Conservation (phyloP, 495 filamentous ascomycete genomes). For the Achaetomiella virescens region DNA sequence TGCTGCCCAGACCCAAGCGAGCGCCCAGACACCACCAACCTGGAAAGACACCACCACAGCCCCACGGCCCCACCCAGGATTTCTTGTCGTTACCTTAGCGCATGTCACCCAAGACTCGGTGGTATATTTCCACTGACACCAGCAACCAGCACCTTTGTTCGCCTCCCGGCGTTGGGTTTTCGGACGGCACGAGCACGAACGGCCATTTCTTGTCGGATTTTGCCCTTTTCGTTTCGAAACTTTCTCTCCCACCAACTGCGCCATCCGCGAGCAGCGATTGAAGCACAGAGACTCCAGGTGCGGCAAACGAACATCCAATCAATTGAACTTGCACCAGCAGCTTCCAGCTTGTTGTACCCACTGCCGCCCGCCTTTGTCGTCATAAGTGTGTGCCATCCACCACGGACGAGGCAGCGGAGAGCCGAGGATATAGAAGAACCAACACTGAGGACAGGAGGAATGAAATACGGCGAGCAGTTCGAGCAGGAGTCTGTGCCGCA, state of each 20-base stretch:
- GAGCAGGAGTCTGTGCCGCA: conserved; percentile 80
- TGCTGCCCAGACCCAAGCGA: not conserved
- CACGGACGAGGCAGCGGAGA: not conserved
- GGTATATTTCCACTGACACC: too few relatives aligned
- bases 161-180: not conserved
- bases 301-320: not conserved
- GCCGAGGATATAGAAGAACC: not conserved
- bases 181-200: too few relatives aligned
- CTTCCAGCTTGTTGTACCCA: not conserved
- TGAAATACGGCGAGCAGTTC: conserved; percentile 69
- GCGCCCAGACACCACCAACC: not conserved
- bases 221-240: not conserved
- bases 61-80: too few relatives aligned
- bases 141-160: not conserved
- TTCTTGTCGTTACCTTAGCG: too few relatives aligned
- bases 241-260: too few relatives aligned
- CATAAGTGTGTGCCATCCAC: not conserved
- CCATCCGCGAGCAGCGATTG: too few relatives aligned
- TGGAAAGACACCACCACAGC: too few relatives aligned
- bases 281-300: too few relatives aligned
- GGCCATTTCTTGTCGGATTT: not conserved
- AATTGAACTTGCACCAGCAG: too few relatives aligned
- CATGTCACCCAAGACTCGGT: too few relatives aligned
- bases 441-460: conserved; percentile 26
- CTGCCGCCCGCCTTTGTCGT: not conserved